Evolutionary conservation across 768 basidiomycete genomes (phyloP).

Genomic region (Postia placenta): DNA sequence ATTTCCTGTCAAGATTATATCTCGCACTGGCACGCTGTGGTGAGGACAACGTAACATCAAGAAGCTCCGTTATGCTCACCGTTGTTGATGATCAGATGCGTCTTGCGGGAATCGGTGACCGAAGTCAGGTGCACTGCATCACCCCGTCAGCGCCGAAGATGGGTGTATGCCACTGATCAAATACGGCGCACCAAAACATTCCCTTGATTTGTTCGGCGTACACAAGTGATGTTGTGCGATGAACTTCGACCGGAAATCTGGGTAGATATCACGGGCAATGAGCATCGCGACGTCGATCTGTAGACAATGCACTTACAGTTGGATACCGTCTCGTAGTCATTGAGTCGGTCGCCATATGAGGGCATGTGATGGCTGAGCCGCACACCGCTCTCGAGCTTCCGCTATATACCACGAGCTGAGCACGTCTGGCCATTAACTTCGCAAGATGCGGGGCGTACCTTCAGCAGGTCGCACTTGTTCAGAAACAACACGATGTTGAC

Average conservation of each 20-base stretch:
- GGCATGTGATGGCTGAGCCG: slow-evolving; percentile 62
- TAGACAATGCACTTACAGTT: slow-evolving; percentile 48
- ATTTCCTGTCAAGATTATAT: slow-evolving; percentile 25
- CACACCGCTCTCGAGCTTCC: slow-evolving; percentile 74
- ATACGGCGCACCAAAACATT: slow-evolving; percentile 55
- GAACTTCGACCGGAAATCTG: slow-evolving; percentile 76
- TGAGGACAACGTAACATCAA: neutral
- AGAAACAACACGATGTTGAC: slow-evolving; percentile 80
- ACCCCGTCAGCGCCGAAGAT: neutral
- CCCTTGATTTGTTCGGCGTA: slow-evolving; percentile 66
- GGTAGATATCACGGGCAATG: neutral
- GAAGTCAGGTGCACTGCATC: slow-evolving; percentile 67
- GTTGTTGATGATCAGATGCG: slow-evolving; percentile 65
- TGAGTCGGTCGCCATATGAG: slow-evolving; percentile 67
- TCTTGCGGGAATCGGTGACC: slow-evolving; percentile 75
- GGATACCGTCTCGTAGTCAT: slow-evolving; percentile 72
- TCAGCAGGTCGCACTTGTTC: slow-evolving; percentile 76
- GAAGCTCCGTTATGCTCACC: slow-evolving; percentile 39
- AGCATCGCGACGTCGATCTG: neutral
- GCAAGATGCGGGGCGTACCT: slow-evolving; percentile 30
- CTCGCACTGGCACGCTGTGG: slow-evolving; percentile 16
- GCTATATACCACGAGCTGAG: slow-evolving; percentile 28
- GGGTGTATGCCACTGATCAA: slow-evolving; percentile 2
- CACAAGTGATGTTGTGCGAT: slow-evolving; percentile 58
- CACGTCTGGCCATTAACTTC: neutral